These are phyloP conservation scores for Limtongia smithiae DNA, from an alignment of 805 yeast genomes.

Conservation along the genomic window DNA sequence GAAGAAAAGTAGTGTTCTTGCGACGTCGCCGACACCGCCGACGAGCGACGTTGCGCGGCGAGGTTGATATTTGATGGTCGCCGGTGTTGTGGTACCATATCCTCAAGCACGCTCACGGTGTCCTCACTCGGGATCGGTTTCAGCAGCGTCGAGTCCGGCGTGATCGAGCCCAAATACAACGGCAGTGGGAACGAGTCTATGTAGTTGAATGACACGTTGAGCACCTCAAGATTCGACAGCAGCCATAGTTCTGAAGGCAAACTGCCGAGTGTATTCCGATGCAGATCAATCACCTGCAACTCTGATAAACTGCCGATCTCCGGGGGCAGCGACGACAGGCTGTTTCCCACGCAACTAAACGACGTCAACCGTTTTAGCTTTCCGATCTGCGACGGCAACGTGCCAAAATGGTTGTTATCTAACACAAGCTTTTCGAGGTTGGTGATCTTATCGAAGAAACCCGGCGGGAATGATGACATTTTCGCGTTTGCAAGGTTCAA, in stretches of 20 bases:
- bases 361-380: conserved; percentile 55
- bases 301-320: conserved; percentile 58
- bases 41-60: background rate
- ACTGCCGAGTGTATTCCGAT: conserved; percentile 72
- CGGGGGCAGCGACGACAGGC: conserved; percentile 65
- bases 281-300: conserved; percentile 69
- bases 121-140: conserved; percentile 20
- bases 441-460: conserved; percentile 58
- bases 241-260: conserved; percentile 68
- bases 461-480: conserved; percentile 65
- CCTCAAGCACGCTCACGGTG: too few relatives aligned
- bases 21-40: background rate
- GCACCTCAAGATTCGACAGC: conserved; percentile 50
- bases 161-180: conserved; percentile 8
- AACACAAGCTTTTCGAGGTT: conserved; percentile 68
- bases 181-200: conserved; percentile 54
- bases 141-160: conserved; percentile 1
- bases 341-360: conserved; percentile 70
- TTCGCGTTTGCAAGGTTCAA: conserved; percentile 80
- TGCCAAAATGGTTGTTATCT: conserved; percentile 77
- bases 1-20: too few relatives aligned
- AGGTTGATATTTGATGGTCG: background rate
- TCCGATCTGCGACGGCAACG: conserved; percentile 67
- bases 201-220: conserved; percentile 74
- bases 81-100: too few relatives aligned